phyloP scores from a whole-genome alignment of 2,329 filamentous ascomycete genomes.

The Exophiala alcalophila region DNA sequence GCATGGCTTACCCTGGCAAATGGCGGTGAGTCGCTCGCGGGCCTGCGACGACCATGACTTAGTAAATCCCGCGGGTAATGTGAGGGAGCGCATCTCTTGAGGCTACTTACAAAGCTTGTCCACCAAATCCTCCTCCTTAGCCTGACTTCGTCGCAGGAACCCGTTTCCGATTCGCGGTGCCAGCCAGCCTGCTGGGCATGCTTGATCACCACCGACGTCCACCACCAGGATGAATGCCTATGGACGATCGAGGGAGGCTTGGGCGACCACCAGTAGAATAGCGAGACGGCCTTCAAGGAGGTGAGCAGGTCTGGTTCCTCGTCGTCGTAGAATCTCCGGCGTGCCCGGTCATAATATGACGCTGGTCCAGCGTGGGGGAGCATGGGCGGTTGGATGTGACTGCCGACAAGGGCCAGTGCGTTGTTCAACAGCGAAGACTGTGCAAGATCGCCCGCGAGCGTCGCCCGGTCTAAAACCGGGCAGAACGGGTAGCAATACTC shows the following conservation, averaged over 20 bases:
- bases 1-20: slow-evolving; percentile 47
- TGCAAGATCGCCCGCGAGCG: slow-evolving; percentile 34
- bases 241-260: slow-evolving; percentile 39
- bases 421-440: slow-evolving; percentile 31
- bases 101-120: slow-evolving; percentile 38
- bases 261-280: slow-evolving; percentile 49
- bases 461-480: slow-evolving; percentile 34
- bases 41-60: slow-evolving; percentile 28
- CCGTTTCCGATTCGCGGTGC: slow-evolving; percentile 39
- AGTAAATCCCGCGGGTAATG: not conserved
- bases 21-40: slow-evolving; percentile 41
- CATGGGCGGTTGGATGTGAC: slow-evolving; percentile 44
- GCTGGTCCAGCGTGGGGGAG: slow-evolving; percentile 41
- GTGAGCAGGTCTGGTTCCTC: slow-evolving; percentile 41
- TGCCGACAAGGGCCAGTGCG: slow-evolving; percentile 42
- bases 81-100: no score
- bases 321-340: slow-evolving; percentile 42
- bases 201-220: slow-evolving; percentile 45
- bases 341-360: slow-evolving; percentile 41
- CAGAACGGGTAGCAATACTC: slow-evolving; percentile 7
- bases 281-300: slow-evolving; percentile 37
- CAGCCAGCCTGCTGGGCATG: slow-evolving; percentile 47
- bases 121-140: slow-evolving; percentile 43
- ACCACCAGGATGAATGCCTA: slow-evolving; percentile 48
- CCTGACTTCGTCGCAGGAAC: slow-evolving; percentile 26